These are phyloP conservation scores for Epichloe sylvatica DNA, from an alignment of 2,329 filamentous ascomycete genomes.

Conservation along the genomic window DNA sequence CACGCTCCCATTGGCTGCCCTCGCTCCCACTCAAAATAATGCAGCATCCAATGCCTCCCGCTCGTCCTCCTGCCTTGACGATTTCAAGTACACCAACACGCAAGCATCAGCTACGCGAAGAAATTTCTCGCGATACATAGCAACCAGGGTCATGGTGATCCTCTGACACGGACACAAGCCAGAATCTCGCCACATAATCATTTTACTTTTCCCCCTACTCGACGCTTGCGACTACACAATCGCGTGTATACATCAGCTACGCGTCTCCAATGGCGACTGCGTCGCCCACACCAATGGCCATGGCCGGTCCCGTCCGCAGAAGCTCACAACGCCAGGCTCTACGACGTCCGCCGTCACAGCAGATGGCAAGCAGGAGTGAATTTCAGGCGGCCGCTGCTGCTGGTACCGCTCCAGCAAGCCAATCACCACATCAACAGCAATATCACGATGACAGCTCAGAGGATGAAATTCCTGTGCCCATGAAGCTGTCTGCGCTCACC, in stretches of 20 bases:
- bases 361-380: slow-evolving; percentile 30
- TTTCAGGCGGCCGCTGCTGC: slow-evolving; percentile 24
- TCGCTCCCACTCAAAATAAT: slow-evolving; percentile 15
- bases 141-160: slow-evolving; percentile 23
- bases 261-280: slow-evolving; percentile 31
- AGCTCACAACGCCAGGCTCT: slow-evolving; percentile 43
- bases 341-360: slow-evolving; percentile 34
- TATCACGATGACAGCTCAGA: slow-evolving; percentile 73
- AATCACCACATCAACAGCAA: slow-evolving; percentile 29
- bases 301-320: slow-evolving; percentile 35
- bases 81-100: slow-evolving; percentile 15
- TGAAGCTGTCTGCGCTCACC: slow-evolving; percentile 87
- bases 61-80: slow-evolving; percentile 5
- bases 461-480: slow-evolving; percentile 80
- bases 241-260: slow-evolving; percentile 7
- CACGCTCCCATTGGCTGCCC: slow-evolving; percentile 17
- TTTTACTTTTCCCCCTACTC: slow-evolving; percentile 13
- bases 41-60: not conserved
- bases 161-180: slow-evolving; percentile 24
- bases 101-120: slow-evolving; percentile 16
- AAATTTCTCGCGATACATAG: slow-evolving; percentile 14
- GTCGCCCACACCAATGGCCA: slow-evolving; percentile 42
- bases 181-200: not conserved
- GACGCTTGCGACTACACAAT: slow-evolving; percentile 1
- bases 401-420: slow-evolving; percentile 16